A percentile compares a stretch with the other conserved stretches of the same genome.
Conservation (phyloP, 164 flowering plant genomes). For the Cinnamomum chago region DNA sequence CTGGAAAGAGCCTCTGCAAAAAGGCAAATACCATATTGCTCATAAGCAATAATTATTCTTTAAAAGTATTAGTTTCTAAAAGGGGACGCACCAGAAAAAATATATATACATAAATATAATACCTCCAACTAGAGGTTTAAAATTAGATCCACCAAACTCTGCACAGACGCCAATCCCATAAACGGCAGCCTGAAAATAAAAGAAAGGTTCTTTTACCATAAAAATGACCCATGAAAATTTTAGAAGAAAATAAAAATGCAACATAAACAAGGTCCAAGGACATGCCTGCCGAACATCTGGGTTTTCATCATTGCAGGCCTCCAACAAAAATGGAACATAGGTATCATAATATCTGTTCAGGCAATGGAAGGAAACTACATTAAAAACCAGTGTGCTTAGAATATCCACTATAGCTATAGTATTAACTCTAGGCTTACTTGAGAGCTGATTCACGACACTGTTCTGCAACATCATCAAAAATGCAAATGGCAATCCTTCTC, state of each 20-base stretch:
- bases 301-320: slow-evolving; percentile 62
- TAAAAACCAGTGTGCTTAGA: too few relatives aligned
- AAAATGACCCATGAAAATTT: neutral
- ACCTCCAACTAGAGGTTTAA: slow-evolving; percentile 94
- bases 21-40: slow-evolving; percentile 3
- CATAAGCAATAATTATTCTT: neutral
- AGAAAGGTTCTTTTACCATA: neutral
- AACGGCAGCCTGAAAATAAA: slow-evolving; percentile 75
- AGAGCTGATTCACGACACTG: slow-evolving; percentile 58
- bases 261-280: neutral
- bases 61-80: neutral
- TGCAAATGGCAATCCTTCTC: slow-evolving; percentile 58
- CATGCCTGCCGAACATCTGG: slow-evolving; percentile 62
- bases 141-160: slow-evolving; percentile 81
- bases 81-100: too few relatives aligned
- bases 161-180: slow-evolving; percentile 99
- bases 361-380: neutral
- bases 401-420: neutral
- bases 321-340: slow-evolving; percentile 52
- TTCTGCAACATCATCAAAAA: slow-evolving; percentile 65
- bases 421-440: slow-evolving; percentile 28
- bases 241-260: neutral
- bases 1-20: slow-evolving; percentile 90
- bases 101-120: neutral
- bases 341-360: slow-evolving; percentile 51